Base-by-base conservation (phyloP, 805 yeast genomes). In the Ogataea angusta region DNA sequence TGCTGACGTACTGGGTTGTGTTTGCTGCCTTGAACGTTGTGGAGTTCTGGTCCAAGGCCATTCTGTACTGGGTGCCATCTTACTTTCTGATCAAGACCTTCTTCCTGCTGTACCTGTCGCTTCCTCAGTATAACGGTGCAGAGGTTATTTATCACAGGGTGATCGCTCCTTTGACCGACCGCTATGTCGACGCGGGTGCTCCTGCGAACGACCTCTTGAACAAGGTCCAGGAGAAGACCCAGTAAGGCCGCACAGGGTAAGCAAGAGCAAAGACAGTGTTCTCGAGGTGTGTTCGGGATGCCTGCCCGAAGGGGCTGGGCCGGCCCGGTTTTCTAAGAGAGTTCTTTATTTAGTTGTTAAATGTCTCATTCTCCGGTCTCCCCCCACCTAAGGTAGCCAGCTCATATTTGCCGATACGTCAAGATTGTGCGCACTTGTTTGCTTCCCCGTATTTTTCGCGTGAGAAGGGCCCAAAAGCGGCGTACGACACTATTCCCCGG, bases 1-100 rank as follows among this genome's bases (percentile, higher is more conserved):
- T 86, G 62, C 76, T 93, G 59, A 86, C 97, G 10, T 93, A 93
- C 73, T 93, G 99, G 99, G 96, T 93, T 43, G 95, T 93, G n/a
- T 93, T 86, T 62, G 95, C 96, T 12, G 80, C 82, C 55, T 78
- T 93, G 70, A 87, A 82, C 64, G 90, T 93, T 38, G 62, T 88
- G 57, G 99, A 93, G 71, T 93, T 88, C 76, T 93, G 97, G 98
- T 82, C 96, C 40, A 78, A 80, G 58, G 84, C 96, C 26, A 83
- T 93, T 56, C 73, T 91, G 45, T 89, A 89, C 76, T 87, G 96
- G 95, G 68, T 93, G 52, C 99, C 99, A 58, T 89, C 93, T 63
- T 93, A 93, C 76, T 93, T 90, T 80, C 78, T 93, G 59, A 74
- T 93, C 72, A 93, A 93, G 79, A 86, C 96, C 38, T 54, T 87